Evolutionary conservation across 495 filamentous ascomycete species (phyloP).

Genomic region (Xylaria castorea): DNA sequence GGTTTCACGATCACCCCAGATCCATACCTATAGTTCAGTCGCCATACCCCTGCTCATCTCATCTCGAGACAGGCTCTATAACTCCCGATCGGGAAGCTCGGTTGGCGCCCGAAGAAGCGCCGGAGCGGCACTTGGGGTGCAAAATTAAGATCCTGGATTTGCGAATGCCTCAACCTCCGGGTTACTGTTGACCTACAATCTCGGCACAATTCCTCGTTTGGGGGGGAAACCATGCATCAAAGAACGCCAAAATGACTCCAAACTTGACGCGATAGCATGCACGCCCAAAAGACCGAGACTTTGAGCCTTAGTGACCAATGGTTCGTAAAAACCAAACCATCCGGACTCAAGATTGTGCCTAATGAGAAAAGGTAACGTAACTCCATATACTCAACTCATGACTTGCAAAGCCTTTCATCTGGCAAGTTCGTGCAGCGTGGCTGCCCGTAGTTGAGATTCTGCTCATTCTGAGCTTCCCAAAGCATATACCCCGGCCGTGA

Average conservation of each 20-base stretch:
- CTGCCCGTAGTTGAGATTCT: background rate
- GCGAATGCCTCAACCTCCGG: background rate
- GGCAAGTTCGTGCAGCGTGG: background rate
- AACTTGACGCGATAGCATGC: background rate
- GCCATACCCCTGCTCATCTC: conserved; percentile 20
- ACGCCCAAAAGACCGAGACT: background rate
- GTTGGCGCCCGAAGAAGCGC: conserved; percentile 40
- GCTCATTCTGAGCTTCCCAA: conserved; percentile 16
- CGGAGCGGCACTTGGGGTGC: conserved; percentile 29
- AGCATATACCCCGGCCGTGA: background rate
- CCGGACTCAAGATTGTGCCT: background rate
- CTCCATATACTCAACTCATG: background rate
- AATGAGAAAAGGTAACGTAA: conserved; percentile 17
- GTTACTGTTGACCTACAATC: background rate
- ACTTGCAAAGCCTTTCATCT: background rate
- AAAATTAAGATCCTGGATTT: background rate
- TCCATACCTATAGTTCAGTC: conserved; percentile 6
- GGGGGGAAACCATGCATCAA: background rate
- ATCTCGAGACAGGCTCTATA: conserved; percentile 16
- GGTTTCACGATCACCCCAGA: conserved; percentile 2
- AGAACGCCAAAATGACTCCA: background rate
- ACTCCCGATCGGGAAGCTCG: conserved; percentile 38
- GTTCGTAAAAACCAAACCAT: background rate
- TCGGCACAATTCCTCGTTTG: conserved; percentile 18
- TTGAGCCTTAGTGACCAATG: background rate